These are phyloP conservation scores for Jatropha podagrica DNA, from an alignment of 441 rosid genomes.

Conservation along the genomic window DNA sequence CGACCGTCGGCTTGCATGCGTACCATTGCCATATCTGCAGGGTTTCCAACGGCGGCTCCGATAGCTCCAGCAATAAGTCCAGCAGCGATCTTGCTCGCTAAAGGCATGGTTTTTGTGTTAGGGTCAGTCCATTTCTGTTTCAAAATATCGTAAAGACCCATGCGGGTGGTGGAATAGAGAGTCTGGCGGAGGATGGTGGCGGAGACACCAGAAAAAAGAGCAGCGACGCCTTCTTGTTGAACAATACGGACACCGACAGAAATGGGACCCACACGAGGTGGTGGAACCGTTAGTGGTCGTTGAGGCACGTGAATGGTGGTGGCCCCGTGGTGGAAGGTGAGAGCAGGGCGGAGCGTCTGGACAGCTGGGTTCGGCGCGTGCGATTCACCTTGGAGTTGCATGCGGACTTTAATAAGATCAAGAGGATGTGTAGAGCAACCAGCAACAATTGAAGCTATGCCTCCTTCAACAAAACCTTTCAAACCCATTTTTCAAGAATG, in stretches of 20 bases:
- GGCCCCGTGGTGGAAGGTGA: constrained; percentile 39
- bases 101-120: constrained; percentile 45
- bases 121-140: constrained; percentile 61
- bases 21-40: constrained; percentile 70
- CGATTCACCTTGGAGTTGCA: constrained; percentile 68
- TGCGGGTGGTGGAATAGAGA: constrained; percentile 72
- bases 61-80: constrained; percentile 65
- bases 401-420: constrained; percentile 64
- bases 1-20: constrained; percentile 76
- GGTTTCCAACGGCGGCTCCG: constrained; percentile 67
- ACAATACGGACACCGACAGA: constrained; percentile 50
- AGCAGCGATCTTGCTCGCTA: constrained; percentile 46
- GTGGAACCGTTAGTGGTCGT: background rate
- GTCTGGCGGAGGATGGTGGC: constrained; percentile 75
- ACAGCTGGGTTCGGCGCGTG: constrained; percentile 25
- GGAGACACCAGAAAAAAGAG: constrained; percentile 64
- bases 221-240: constrained; percentile 51
- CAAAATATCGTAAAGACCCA: constrained; percentile 67
- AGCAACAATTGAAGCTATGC: constrained; percentile 54
- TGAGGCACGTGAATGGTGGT: constrained; percentile 20
- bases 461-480: constrained; percentile 62
- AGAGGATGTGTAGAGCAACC: constrained; percentile 60
- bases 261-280: constrained; percentile 41
- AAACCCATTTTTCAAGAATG: constrained; percentile 37
- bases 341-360: constrained; percentile 44